A percentile compares a stretch with the other conserved stretches of the same genome.
Evolutionary conservation across 257 asterid genomes (phyloP).

Genomic region (Ligustrum vulgare): DNA sequence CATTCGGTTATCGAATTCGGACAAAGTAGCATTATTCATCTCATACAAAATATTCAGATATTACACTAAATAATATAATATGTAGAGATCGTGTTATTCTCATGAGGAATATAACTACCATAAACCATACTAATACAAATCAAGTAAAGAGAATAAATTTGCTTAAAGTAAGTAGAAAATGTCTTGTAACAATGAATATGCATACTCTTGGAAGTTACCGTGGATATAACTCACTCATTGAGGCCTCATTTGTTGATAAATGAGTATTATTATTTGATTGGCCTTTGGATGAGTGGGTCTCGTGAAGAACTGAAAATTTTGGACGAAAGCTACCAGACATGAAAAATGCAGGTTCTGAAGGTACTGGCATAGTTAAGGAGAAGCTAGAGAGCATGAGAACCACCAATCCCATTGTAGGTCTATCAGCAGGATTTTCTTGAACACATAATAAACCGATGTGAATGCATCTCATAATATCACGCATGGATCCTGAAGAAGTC

Average conservation of each 20-base stretch:
- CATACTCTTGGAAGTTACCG: constrained; percentile 5
- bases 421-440: not conserved
- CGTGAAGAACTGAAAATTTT: not conserved
- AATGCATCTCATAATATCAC: not conserved
- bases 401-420: constrained; percentile 4
- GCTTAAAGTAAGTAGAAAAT: not conserved
- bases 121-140: not conserved
- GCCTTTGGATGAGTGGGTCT: not conserved
- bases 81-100: too few species aligned
- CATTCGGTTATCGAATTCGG: too few species aligned
- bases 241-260: not conserved
- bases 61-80: too few species aligned
- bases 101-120: not conserved
- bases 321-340: not conserved
- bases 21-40: too few species aligned
- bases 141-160: too few species aligned
- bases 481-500: not conserved
- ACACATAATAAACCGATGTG: not conserved
- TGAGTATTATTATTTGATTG: not conserved
- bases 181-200: not conserved
- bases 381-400: not conserved
- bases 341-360: not conserved
- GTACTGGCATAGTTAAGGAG: not conserved
- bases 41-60: too few species aligned
- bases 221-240: constrained; percentile 10